Percentiles rank a stretch among this genome's conserved stretches.
Conservation (phyloP, 2,329 filamentous ascomycete species). For the Sclerotinia sclerotiorum region DNA sequence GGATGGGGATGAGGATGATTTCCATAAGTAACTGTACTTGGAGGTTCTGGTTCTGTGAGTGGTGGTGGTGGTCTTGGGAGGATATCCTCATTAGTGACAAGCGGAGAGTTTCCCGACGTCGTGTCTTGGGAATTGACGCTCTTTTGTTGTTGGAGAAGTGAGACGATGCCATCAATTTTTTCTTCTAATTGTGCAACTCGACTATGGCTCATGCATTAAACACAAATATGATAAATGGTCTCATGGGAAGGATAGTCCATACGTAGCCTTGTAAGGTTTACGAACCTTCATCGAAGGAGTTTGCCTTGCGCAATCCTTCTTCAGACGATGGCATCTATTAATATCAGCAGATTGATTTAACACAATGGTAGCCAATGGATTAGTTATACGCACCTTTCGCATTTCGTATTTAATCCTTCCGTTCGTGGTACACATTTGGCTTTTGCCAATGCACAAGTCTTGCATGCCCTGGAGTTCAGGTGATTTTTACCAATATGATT, state of each 20-base stretch:
- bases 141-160: slow-evolving; percentile 9
- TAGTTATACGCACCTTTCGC: slow-evolving; percentile 18
- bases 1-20: neutral
- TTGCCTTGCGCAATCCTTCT: slow-evolving; percentile 15
- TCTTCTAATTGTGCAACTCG: slow-evolving; percentile 18
- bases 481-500: slow-evolving; percentile 3
- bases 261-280: slow-evolving; percentile 19
- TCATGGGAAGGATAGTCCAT: neutral
- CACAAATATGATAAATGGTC: neutral
- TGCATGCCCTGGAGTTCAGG: slow-evolving; percentile 13
- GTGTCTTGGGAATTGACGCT: neutral
- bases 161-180: slow-evolving; percentile 21
- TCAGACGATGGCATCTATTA: slow-evolving; percentile 19
- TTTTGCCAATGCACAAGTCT: slow-evolving; percentile 22
- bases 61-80: neutral
- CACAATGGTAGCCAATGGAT: neutral
- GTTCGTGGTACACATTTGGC: slow-evolving; percentile 13
- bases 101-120: neutral
- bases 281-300: neutral
- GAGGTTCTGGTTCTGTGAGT: neutral
- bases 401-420: slow-evolving; percentile 13
- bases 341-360: neutral
- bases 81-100: neutral
- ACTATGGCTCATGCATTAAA: neutral
- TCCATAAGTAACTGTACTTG: neutral